Evolutionary conservation across 768 basidiomycete species (phyloP).

Genomic region (Boletus sensibilis): DNA sequence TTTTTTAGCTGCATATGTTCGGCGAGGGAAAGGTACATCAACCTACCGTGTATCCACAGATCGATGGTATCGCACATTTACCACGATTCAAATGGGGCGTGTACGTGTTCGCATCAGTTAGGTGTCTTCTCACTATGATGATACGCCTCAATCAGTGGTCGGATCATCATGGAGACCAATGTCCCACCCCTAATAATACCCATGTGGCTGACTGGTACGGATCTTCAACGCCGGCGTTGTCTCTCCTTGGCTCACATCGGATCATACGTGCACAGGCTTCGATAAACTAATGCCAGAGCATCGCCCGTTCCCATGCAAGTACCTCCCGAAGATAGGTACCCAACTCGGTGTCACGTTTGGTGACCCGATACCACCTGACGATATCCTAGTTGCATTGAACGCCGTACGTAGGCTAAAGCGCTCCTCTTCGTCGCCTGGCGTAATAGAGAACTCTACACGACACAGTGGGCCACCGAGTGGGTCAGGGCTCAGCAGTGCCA

Average conservation of each 20-base stretch:
- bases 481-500: background rate
- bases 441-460: background rate
- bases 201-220: constrained; percentile 86
- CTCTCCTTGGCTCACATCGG: background rate
- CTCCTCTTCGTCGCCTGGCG: background rate
- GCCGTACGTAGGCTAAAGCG: background rate
- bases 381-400: constrained; percentile 31
- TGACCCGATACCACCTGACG: constrained; percentile 54
- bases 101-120: constrained; percentile 48
- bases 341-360: constrained; percentile 79
- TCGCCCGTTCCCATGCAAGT: constrained; percentile 71
- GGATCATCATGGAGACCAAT: constrained; percentile 72
- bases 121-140: background rate
- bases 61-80: constrained; percentile 47
- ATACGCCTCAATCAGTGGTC: constrained; percentile 50
- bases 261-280: constrained; percentile 50
- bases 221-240: background rate
- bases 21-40: constrained; percentile 89
- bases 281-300: constrained; percentile 90
- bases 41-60: constrained; percentile 46
- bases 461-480: background rate
- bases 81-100: constrained; percentile 94
- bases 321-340: constrained; percentile 59
- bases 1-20: constrained; percentile 80
- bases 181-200: constrained; percentile 81